phyloP scores from a whole-genome alignment of 345 rosid species.

The Brassica carinata region DNA sequence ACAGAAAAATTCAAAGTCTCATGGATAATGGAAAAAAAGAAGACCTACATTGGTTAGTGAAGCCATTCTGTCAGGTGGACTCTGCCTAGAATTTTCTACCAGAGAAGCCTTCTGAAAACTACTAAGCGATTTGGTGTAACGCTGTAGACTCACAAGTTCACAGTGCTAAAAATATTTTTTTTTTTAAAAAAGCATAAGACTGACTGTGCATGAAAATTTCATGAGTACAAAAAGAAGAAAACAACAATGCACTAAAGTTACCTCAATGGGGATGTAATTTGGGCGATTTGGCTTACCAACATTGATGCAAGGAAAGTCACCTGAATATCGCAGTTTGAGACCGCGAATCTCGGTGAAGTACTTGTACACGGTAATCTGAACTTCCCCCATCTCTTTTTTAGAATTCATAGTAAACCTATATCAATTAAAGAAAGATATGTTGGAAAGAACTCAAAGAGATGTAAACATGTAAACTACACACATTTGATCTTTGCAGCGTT shows the following conservation, averaged over 20 bases:
- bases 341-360: constrained; percentile 62
- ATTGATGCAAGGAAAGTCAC: constrained; percentile 76
- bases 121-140: constrained; percentile 82
- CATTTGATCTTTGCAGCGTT: constrained; percentile 55
- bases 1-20: background rate
- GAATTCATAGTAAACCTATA: constrained; percentile 66
- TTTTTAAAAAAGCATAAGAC: too few species aligned
- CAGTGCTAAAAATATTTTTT: constrained; percentile 56
- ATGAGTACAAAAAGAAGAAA: background rate
- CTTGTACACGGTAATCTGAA: constrained; percentile 62
- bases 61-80: constrained; percentile 88
- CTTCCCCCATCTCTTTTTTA: constrained; percentile 49
- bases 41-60: constrained; percentile 60
- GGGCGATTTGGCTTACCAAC: constrained; percentile 95
- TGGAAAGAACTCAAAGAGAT: background rate
- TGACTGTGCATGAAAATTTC: background rate
- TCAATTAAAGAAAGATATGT: constrained; percentile 8
- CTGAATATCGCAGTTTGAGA: constrained; percentile 64
- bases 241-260: constrained; percentile 13
- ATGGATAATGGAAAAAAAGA: background rate
- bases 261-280: constrained; percentile 81
- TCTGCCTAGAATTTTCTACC: constrained; percentile 93
- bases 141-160: constrained; percentile 72
- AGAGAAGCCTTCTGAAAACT: constrained; percentile 72
- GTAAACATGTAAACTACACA: constrained; percentile 25